Base-by-base conservation (phyloP, 2,329 filamentous ascomycete species). In the Alternaria triticimaculans region DNA sequence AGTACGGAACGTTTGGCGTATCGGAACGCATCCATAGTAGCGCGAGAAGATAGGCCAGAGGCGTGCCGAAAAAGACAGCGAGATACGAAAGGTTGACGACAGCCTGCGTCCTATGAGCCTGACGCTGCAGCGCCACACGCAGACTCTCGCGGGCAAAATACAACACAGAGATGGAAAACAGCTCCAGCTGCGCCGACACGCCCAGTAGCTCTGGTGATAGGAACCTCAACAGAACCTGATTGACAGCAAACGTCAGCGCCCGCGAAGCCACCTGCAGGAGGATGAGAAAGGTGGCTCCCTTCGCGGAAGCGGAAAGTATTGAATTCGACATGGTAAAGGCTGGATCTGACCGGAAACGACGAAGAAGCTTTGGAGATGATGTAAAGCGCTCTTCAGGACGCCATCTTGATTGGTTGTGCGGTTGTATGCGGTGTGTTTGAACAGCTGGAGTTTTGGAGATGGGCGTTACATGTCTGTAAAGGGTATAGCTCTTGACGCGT, bases 101-200 rank as follows among this genome's bases (percentile, higher is more conserved):
- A 3, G 92, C 89, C 79, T 98, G 95, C 11, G 87, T 78, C 54
- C 80, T 79, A 67, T 83, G 78, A 8, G 82, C 79, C 68, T 94
- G 92, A 55, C 96, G 87, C 81, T 98, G 95, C 37, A 97, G 88
- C 25, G 95, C 94, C n/a, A 97, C 91, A 15, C 96, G 90, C 53
- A 98, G 83, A 73, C 92, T 95, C 81, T 99, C 96, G 43, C 96
- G 88, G 0, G 96, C 92, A 75, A 99, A 98, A 80, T 97, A 97
- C 1, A 99, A 86, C n/a, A 96, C 90, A 0, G 94, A 93, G 48
- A 97, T 91, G 63, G 95, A 94, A 79, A 94, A 97, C 1, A 98
- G 89, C 74, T 99, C 96, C 4, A 99, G 87, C 79, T 97, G 96
- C 0, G 94, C 91, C 2, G 94, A 91, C 6, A 97, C 85, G 6